Evolutionary conservation across 2,329 filamentous ascomycete genomes (phyloP), one percentile per base, ranked within the genome.

Genomic region (Ceratocystis papillata): DNA sequence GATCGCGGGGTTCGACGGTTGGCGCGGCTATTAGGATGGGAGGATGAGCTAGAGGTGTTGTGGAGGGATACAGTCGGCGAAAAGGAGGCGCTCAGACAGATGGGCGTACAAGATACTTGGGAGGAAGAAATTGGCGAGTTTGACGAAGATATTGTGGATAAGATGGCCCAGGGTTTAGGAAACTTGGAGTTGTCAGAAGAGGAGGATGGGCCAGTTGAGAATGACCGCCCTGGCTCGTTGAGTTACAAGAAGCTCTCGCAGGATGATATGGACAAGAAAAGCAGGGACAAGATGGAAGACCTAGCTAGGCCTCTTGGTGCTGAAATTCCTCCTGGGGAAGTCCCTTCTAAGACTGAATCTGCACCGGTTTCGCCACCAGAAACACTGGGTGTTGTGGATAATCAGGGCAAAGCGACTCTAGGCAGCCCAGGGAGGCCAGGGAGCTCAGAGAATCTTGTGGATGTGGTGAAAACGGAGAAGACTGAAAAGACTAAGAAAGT

Each of bases 1-100:
- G 93, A 99, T 74, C 79, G 79, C 0, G 90, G 91, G 0, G 87
- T 97, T 0, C 81, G 88, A 65, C 85, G 83, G 73, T 79, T 99
- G 45, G 92, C 93, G 1, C 80, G 87, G 69, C 86, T 86, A 33
- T 80, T 96, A 55, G 93, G 91, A 0, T 99, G 94, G 94, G 75
- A 82, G 7, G 84, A 90, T 1, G 93, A 97, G 72, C 78, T 99
- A 17, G 90, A 96, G 73, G 75, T 73, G 2, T 71, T 89, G 64
- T 97, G 91, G 91, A 79, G 84, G 25, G 76, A 77, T 59, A 81
- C 87, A 0, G 87, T 88, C 6, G 83, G 88, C 3, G 77, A 85
- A 28, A 77, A 82, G 68, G 79, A 84, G 71, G 81, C 81, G 25
- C 78, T 77, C 70, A 79, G 76, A 68, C 81, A 82, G 71, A 70